Conservation (phyloP, 352 stramenopile species). For the Detonula confervacea region DNA sequence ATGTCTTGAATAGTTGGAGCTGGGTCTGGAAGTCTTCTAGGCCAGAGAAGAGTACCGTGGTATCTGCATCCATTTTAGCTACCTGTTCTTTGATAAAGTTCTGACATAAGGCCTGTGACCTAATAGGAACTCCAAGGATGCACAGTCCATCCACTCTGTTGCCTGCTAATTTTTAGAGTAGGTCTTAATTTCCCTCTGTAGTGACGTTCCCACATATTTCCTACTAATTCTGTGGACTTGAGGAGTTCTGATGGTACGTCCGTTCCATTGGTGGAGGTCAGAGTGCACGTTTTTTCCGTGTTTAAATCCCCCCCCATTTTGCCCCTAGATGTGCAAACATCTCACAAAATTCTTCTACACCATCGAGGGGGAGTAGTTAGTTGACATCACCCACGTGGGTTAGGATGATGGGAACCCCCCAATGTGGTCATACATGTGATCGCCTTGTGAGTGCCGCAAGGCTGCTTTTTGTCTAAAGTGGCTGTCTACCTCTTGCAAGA, state of each 20-base stretch:
- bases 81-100: neutral
- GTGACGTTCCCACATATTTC: neutral
- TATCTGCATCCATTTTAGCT: neutral
- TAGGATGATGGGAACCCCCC: neutral
- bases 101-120: neutral
- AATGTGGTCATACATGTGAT: too few species aligned
- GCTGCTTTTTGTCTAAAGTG: neutral
- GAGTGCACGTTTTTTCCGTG: slow-evolving; percentile 22
- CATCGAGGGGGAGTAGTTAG: neutral
- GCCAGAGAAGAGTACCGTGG: neutral
- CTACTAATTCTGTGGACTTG: too few species aligned
- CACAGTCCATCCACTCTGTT: neutral
- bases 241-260: neutral
- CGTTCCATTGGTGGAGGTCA: slow-evolving; percentile 2
- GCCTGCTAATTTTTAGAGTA: neutral
- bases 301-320: slow-evolving; percentile 16
- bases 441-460: too few species aligned
- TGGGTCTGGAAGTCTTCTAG: slow-evolving; percentile 2
- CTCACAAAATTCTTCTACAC: neutral
- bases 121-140: neutral
- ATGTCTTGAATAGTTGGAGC: slow-evolving; percentile 16
- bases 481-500: slow-evolving; percentile 7
- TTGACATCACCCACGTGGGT: neutral
- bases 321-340: neutral
- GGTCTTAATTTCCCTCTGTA: neutral